Evolutionary conservation across 164 flowering plant genomes (phyloP), one percentile per base, ranked within the genome.

Genomic region (Stephania yunnanensis): DNA sequence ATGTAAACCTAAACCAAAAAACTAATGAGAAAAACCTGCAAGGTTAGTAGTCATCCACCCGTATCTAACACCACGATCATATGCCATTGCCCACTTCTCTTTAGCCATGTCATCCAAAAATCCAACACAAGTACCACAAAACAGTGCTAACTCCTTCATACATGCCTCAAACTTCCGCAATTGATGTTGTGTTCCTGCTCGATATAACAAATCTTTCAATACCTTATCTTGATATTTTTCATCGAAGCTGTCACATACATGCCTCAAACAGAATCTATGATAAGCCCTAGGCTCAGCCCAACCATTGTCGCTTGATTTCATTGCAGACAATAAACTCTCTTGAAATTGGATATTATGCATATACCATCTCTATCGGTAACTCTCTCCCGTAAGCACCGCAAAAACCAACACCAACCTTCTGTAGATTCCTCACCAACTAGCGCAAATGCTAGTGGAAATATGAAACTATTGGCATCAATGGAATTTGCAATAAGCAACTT

Each of bases 401-500:
- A 61, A 61, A 61, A 61, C 66, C 66, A 61, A 61, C 66, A 61
- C 66, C 66, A 61, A 61, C 20, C 7, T 19, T 61, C 25, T 61
- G 66, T 25, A 61, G 66, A 61, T 61, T 61, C 66, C 66, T 61
- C 66, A 19, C 19, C 66, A 61, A 61, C 66, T n/a, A 61, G 25
- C 7, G 66, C 66, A 61, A 61, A 61, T 19, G 66, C 66, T 61
- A 61, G 25, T 61, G 66, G 66, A 61, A 61, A 61, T 61, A 61
- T 61, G 66, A 19, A 25, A 61, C 66, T 61, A n/a, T 61, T 61
- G n/a, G 66, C 66, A 61, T 61, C 66, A 61, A 61, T 61, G 20
- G 66, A 61, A 61, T 61, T 61, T 61, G 66, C 66, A 61, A 61
- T 20, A n/a, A 61, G 66, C 66, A 61, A 61, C 66, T 61, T 61